Evolutionary conservation across 345 rosid species (phyloP).

Genomic region (Ceriops decandra): DNA sequence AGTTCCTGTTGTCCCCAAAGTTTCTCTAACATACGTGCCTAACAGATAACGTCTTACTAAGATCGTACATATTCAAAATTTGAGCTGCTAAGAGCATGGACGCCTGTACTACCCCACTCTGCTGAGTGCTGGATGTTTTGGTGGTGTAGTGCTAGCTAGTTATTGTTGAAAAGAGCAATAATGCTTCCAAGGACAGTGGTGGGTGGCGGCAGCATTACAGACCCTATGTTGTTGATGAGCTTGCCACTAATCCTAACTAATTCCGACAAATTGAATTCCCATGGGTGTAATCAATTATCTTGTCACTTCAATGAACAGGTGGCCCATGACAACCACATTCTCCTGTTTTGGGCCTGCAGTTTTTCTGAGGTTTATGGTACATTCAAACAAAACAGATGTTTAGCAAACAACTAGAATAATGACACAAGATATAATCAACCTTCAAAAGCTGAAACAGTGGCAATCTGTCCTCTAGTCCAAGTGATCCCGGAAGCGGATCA

Average conservation of each 20-base stretch:
- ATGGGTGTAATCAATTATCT: not conserved
- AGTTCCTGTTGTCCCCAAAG: too few relatives aligned
- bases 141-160: too few relatives aligned
- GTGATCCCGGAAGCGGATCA: constrained; percentile 60
- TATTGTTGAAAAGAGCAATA: not conserved
- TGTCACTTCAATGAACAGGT: not conserved
- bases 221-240: not conserved
- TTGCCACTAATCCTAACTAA: not conserved
- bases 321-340: not conserved
- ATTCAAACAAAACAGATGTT: not conserved
- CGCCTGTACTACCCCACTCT: too few relatives aligned
- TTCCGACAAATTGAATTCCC: not conserved
- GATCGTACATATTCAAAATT: too few relatives aligned
- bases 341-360: constrained; percentile 8
- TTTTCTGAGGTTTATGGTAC: constrained; percentile 3
- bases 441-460: constrained; percentile 5
- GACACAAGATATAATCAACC: constrained; percentile 5
- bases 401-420: not conserved
- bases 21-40: too few relatives aligned
- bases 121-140: too few relatives aligned
- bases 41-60: too few relatives aligned
- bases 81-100: too few relatives aligned
- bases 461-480: constrained; percentile 37
- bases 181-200: not conserved
- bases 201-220: constrained; percentile 1